These are phyloP conservation scores for Clitoria ternatea DNA, from an alignment of 306 rosid genomes.

Conservation along the genomic window DNA sequence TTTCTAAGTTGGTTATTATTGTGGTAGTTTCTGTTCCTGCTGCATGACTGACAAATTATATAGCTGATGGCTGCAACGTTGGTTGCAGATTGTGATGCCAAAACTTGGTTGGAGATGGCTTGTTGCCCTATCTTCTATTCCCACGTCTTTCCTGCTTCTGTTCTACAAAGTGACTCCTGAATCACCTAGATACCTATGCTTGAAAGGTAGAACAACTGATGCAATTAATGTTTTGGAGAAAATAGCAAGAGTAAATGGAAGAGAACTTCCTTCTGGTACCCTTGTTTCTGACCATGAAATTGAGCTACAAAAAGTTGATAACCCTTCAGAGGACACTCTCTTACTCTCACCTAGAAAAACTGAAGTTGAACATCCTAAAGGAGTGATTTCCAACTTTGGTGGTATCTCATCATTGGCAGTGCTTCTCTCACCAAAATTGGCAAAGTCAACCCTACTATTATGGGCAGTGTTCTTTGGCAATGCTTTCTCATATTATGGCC, in stretches of 20 bases:
- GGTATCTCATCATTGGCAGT: slow-evolving; percentile 51
- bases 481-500: slow-evolving; percentile 95
- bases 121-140: slow-evolving; percentile 81
- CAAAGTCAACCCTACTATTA: slow-evolving; percentile 76
- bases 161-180: slow-evolving; percentile 81
- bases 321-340: slow-evolving; percentile 46
- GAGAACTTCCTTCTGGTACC: slow-evolving; percentile 61
- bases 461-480: slow-evolving; percentile 93
- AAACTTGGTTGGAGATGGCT: slow-evolving; percentile 97
- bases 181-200: slow-evolving; percentile 87
- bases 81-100: slow-evolving; percentile 87
- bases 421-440: slow-evolving; percentile 77
- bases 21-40: slow-evolving; percentile 3
- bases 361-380: slow-evolving; percentile 33
- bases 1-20: neutral
- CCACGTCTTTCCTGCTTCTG: slow-evolving; percentile 76
- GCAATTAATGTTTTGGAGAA: slow-evolving; percentile 76
- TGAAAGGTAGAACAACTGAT: slow-evolving; percentile 62
- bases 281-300: slow-evolving; percentile 67
- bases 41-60: slow-evolving; percentile 10
- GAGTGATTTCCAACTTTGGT: slow-evolving; percentile 34
- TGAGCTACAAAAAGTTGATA: slow-evolving; percentile 41
- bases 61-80: slow-evolving; percentile 22
- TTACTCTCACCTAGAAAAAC: slow-evolving; percentile 48
- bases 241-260: slow-evolving; percentile 76